A percentile compares a stretch with the other conserved stretches of the same genome.
Evolutionary conservation across 1,284 basidiomycete species (phyloP).

Genomic region (Paramarasmius palmivorus): DNA sequence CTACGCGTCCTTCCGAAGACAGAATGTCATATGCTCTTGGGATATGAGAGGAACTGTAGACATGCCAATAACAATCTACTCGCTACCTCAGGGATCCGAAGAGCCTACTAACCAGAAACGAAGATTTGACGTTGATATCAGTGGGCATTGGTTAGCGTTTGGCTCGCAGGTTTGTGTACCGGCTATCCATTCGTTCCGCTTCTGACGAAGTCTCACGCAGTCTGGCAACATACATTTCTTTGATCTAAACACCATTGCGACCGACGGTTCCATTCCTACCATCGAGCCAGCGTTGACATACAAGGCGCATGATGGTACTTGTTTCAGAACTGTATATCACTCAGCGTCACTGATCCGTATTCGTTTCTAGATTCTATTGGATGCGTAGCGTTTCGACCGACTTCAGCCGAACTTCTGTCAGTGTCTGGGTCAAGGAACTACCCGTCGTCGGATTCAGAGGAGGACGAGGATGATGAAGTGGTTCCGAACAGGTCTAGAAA

Average conservation of each 20-base stretch:
- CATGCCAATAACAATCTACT: constrained; percentile 44
- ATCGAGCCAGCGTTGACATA: constrained; percentile 30
- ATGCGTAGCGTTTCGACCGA: constrained; percentile 63
- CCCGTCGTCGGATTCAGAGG: constrained; percentile 20
- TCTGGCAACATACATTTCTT: constrained; percentile 47
- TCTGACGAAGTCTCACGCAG: constrained; percentile 23
- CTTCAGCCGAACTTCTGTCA: constrained; percentile 50
- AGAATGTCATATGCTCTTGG: constrained; percentile 69
- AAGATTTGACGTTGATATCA: constrained; percentile 75
- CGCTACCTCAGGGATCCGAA: constrained; percentile 14
- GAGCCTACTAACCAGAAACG: constrained; percentile 74
- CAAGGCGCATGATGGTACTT: constrained; percentile 45
- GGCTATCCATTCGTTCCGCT: background rate
- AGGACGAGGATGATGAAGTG: constrained; percentile 6
- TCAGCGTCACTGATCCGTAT: no score
- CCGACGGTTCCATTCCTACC: constrained; percentile 11
- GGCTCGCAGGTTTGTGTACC: constrained; percentile 66
- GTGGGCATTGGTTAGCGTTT: constrained; percentile 66
- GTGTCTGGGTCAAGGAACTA: constrained; percentile 73
- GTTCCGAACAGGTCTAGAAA: background rate
- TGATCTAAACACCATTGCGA: constrained; percentile 28
- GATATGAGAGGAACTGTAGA: constrained; percentile 72
- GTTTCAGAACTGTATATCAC: background rate
- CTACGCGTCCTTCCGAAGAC: constrained; percentile 77
- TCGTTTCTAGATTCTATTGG: constrained; percentile 56